Base-by-base conservation (phyloP, 352 stramenopile species). In the Globisporangium solare region DNA sequence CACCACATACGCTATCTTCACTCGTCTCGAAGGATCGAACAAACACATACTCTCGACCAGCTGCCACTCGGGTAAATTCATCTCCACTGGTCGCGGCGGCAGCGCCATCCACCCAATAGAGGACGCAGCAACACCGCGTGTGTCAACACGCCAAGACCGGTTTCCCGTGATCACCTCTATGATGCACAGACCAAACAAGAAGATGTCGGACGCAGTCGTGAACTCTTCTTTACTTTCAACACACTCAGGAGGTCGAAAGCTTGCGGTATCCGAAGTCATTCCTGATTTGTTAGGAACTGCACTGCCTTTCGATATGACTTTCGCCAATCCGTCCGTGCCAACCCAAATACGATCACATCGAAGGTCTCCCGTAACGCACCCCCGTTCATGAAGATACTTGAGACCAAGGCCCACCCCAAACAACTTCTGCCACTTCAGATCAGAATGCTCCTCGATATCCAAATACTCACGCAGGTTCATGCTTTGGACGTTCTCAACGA, bases 301-400 rank as follows among this genome's bases (percentile, higher is more conserved):
- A n/a, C n/a, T n/a, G n/a, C n/a, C n/a, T n/a, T n/a, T n/a, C n/a
- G n/a, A n/a, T n/a, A n/a, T n/a, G n/a, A n/a, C n/a, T n/a, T n/a
- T 73, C 1, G 65, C 63, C 7, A 59, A 21, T 10, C 68, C 51
- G 15, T 71, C 47, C 5, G 20, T 35, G 14, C 50, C 56, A 14
- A 84, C 51, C 13, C 81, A 65, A 17, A 86, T 54, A 15, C 81
- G 65, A 15, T 67, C 68, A 31, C 90, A 95, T 66, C 97, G 98
- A 52, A 77, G 53, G 15, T 74, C 47, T 2, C 66, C 59, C 5
- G 81, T 70, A 35, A 79, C 47, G 12, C 83, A 62, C 2, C 54
- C 24, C 14, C 56, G 54, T 8, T 64, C 61, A 27, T 86, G 73
- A 4, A 86, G 68, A 48, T 67, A 79, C 15, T 66, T 47, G 15